phyloP scores from a whole-genome alignment of 495 filamentous ascomycete species.

The Pyrenula aspistea region DNA sequence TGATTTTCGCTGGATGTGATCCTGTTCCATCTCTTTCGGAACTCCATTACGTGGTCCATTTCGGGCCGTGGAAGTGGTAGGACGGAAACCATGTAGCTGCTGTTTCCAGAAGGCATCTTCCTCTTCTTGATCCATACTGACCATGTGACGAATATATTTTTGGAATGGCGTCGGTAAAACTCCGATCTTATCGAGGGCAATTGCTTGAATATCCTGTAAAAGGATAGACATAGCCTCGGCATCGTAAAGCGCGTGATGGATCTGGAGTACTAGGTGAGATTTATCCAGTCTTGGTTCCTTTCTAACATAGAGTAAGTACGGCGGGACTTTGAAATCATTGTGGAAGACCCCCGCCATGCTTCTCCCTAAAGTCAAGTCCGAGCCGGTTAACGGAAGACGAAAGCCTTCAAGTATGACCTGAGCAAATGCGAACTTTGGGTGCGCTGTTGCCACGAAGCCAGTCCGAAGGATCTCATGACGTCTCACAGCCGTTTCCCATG shows the following conservation, averaged over 20 bases:
- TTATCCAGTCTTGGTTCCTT: constrained; percentile 5
- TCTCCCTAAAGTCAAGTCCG: not conserved
- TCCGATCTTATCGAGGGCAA: constrained; percentile 19
- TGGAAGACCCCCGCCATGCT: not conserved
- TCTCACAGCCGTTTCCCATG: constrained; percentile 36
- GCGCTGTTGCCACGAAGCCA: constrained; percentile 42
- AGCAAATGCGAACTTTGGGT: constrained; percentile 35
- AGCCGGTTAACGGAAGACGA: not conserved
- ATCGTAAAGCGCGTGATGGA: constrained; percentile 78
- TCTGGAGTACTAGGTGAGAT: constrained; percentile 38
- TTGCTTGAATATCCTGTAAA: constrained; percentile 40
- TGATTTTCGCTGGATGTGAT: constrained; percentile 7
- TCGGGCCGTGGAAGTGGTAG: constrained; percentile 23
- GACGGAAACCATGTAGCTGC: constrained; percentile 35
- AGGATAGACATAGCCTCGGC: constrained; percentile 55
- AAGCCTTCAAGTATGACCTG: constrained; percentile 38
- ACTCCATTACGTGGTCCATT: not conserved
- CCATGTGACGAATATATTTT: constrained; percentile 34
- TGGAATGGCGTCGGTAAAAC: constrained; percentile 11
- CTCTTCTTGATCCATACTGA: constrained; percentile 16
- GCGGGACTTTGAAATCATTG: constrained; percentile 4
- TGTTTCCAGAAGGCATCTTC: constrained; percentile 51
- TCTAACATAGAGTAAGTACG: constrained; percentile 18
- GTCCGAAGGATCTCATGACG: constrained; percentile 56
- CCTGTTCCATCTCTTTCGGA: constrained; percentile 5